Conservation (phyloP, 2,329 filamentous ascomycete species). For the Hirsutella thompsonii region DNA sequence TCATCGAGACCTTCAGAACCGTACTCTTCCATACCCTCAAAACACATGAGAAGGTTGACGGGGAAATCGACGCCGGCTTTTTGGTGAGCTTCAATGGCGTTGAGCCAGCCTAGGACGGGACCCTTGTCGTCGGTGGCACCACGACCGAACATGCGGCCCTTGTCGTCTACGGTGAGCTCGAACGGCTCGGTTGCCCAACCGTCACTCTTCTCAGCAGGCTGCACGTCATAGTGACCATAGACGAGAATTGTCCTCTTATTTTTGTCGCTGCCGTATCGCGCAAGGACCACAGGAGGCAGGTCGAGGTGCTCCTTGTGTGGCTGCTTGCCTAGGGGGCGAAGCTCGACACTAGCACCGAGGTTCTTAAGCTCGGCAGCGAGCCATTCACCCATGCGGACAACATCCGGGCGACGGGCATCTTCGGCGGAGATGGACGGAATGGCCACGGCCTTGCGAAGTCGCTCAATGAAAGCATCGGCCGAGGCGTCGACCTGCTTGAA, state of each 20-base stretch:
- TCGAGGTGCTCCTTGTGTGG: constrained; percentile 82
- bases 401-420: constrained; percentile 76
- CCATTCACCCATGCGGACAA: constrained; percentile 92
- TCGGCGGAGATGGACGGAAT: constrained; percentile 95
- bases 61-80: constrained; percentile 90
- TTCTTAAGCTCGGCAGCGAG: constrained; percentile 70
- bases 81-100: constrained; percentile 95
- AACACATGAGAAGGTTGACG: constrained; percentile 97
- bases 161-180: constrained; percentile 71
- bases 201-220: constrained; percentile 84
- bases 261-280: constrained; percentile 81
- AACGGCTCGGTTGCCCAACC: constrained; percentile 96
- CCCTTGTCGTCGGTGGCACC: constrained; percentile 97
- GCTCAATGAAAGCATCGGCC: constrained; percentile 73
- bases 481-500: constrained; percentile 84
- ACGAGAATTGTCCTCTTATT: constrained; percentile 92
- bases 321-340: constrained; percentile 80
- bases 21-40: constrained; percentile 99
- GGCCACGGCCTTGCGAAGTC: constrained; percentile 81
- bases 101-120: constrained; percentile 92
- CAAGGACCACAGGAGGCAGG: constrained; percentile 84
- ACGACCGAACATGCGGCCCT: constrained; percentile 91
- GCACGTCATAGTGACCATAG: constrained; percentile 98
- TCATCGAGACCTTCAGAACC: constrained; percentile 94
- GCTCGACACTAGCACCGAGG: constrained; percentile 78